Evolutionary conservation across 192 early-diverging fungal genomes (phyloP).

Genomic region (Chytriomyces hyalinus): DNA sequence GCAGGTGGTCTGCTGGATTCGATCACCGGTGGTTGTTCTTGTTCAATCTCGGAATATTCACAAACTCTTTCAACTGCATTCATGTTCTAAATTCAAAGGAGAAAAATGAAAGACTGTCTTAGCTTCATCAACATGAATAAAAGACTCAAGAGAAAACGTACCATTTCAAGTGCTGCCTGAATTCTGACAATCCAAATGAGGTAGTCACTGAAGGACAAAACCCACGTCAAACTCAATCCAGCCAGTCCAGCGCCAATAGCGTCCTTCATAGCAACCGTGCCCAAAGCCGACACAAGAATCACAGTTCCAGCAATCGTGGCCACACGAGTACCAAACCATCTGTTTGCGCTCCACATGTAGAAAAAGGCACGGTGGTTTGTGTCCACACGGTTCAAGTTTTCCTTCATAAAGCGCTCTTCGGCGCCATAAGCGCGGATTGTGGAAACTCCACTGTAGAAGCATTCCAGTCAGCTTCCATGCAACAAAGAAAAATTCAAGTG

Average conservation of each 20-base stretch:
- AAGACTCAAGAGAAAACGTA: not conserved
- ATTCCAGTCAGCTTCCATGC: not conserved
- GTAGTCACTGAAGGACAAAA: slow-evolving; percentile 78
- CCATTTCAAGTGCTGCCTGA: slow-evolving; percentile 58
- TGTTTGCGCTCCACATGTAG: slow-evolving; percentile 83
- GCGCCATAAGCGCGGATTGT: slow-evolving; percentile 55
- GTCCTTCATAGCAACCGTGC: slow-evolving; percentile 51
- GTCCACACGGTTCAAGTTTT: slow-evolving; percentile 52
- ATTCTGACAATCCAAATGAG: slow-evolving; percentile 71
- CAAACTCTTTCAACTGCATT: slow-evolving; percentile 82
- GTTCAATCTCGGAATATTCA: slow-evolving; percentile 82
- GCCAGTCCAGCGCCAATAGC: slow-evolving; percentile 81
- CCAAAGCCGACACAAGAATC: slow-evolving; percentile 45
- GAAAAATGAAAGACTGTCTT: not conserved
- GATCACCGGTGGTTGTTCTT: slow-evolving; percentile 74
- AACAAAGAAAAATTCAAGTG: not conserved
- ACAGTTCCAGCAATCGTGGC: slow-evolving; percentile 76
- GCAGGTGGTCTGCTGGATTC: slow-evolving; percentile 44
- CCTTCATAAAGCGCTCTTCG: slow-evolving; percentile 44
- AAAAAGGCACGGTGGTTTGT: slow-evolving; percentile 86
- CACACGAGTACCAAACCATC: slow-evolving; percentile 67
- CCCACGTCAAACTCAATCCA: slow-evolving; percentile 83
- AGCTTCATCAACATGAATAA: not conserved
- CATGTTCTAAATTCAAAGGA: slow-evolving; percentile 29
- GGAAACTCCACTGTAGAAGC: slow-evolving; percentile 37